Base-by-base conservation (phyloP, 768 basidiomycete genomes). In the Tephrocybe sp. region DNA sequence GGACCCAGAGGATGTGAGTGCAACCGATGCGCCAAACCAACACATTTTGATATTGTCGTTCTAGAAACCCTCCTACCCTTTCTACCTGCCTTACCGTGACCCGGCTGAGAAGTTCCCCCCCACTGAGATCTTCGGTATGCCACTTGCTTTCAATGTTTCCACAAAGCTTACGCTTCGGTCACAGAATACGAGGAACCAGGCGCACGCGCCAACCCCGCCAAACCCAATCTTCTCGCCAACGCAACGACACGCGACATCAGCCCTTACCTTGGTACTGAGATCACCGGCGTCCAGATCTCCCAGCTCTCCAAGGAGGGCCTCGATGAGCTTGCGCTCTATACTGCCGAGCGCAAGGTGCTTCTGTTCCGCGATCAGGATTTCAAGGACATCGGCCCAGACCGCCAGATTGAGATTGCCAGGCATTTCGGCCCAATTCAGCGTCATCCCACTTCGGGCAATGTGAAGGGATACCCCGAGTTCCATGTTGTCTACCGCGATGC, bases 291-390 rank as follows among this genome's bases (percentile, higher is more conserved):
- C 5, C 80, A 83, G 55, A 67, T 84, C 48, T 81, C 79, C 7
- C 65, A 80, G 53, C 73, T 83, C 42, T 66, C 66, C 53, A 69
- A 73, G 37, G 79, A 75, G 45, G 81, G 81, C 1, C 70, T 82
- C 5, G 73, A 82, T 55, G 79, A 80, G 57, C 73, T 81, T 25
- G 79, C 78, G 4, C 68, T 81, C 4, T 73, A 68, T 51, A 68
- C 77, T 32, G 81, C 78, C 1, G 75, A 83, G 63, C 62, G 79
- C 38, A 81, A 80, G 62, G 71, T 82, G 28, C 61, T 84, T 9
- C 43, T 81, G 5, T 81, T 83, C 72, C 74, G 81, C 17, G 74
- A 83, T 64, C 83, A 84, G 56, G 77, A 84, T 62, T 82, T 84
- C 68, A 83, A 81, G 65, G 80, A 81, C 54, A 53, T 82, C n/a